Evolutionary conservation across 352 stramenopile genomes (phyloP).

Genomic region (Pythium biforme): DNA sequence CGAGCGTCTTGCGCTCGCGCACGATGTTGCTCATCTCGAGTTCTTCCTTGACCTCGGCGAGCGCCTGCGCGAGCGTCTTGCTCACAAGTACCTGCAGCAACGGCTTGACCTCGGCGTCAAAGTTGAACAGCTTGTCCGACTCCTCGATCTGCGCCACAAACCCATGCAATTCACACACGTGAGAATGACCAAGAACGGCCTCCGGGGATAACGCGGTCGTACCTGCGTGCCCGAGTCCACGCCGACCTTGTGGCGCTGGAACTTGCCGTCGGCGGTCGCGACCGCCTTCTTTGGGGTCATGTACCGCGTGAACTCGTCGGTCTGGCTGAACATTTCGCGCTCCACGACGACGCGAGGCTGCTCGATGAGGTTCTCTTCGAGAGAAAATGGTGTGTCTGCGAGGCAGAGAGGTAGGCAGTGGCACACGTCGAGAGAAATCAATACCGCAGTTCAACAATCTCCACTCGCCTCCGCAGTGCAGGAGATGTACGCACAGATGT

Average conservation of each 20-base stretch:
- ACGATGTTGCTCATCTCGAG: constrained; percentile 56
- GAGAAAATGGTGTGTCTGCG: constrained; percentile 50
- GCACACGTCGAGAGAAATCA: too few relatives aligned
- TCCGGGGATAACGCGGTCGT: background rate
- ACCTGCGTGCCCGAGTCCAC: constrained; percentile 75
- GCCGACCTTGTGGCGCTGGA: constrained; percentile 66
- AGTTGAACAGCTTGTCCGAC: constrained; percentile 73
- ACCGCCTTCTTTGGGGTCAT: constrained; percentile 33
- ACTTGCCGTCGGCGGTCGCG: constrained; percentile 44
- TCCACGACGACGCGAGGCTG: constrained; percentile 34
- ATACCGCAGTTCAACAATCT: background rate
- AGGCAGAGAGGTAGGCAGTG: too few relatives aligned
- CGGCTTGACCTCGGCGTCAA: constrained; percentile 74
- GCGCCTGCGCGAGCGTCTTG: constrained; percentile 80
- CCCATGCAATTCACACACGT: background rate
- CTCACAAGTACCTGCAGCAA: constrained; percentile 75
- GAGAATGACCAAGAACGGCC: background rate
- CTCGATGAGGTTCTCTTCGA: constrained; percentile 70
- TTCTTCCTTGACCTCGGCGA: constrained; percentile 76
- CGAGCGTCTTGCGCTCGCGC: constrained; percentile 37
- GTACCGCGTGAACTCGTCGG: constrained; percentile 58
- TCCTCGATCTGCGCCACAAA: constrained; percentile 58
- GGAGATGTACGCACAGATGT: constrained; percentile 35
- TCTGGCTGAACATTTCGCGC: constrained; percentile 59
- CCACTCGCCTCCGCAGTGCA: too few relatives aligned